Evolutionary conservation across 202 grass and related monocot genomes (phyloP).

Genomic region (Musa balbisiana): DNA sequence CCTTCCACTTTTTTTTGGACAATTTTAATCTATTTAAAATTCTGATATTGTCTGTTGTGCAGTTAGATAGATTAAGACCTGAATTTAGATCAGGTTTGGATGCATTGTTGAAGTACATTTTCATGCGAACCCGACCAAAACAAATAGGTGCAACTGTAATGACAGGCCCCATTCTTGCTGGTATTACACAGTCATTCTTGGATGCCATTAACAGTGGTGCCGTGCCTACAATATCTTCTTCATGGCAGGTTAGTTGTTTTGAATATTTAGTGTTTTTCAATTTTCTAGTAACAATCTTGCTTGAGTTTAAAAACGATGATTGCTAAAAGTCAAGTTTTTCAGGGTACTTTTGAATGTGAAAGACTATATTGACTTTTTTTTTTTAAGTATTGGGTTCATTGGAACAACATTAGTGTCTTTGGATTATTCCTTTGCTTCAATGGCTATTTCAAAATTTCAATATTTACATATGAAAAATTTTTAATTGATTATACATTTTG

Average conservation of each 20-base stretch:
- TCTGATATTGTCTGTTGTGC: slow-evolving; percentile 21
- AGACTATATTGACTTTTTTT: neutral
- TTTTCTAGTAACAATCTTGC: too few relatives aligned
- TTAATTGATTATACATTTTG: too few relatives aligned
- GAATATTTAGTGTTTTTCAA: neutral
- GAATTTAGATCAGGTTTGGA: slow-evolving; percentile 85
- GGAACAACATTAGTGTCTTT: too few relatives aligned
- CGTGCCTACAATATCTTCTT: slow-evolving; percentile 88
- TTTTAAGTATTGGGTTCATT: too few relatives aligned
- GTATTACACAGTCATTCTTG: slow-evolving; percentile 88
- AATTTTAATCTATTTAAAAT: slow-evolving; percentile 8
- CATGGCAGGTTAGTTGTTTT: slow-evolving; percentile 63
- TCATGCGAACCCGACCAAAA: slow-evolving; percentile 89
- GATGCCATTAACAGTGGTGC: slow-evolving; percentile 93
- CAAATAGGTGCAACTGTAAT: slow-evolving; percentile 87
- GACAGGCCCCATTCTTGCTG: slow-evolving; percentile 91
- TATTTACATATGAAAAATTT: too few relatives aligned
- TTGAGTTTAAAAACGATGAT: too few relatives aligned
- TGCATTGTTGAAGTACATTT: slow-evolving; percentile 83
- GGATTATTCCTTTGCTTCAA: too few relatives aligned
- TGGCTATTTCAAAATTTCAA: too few relatives aligned
- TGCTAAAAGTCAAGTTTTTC: too few relatives aligned
- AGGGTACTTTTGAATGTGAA: neutral
- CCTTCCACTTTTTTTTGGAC: neutral
- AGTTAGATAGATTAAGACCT: slow-evolving; percentile 70